Evolutionary conservation across 495 filamentous ascomycete genomes (phyloP), one percentile per base, ranked within the genome.

Genomic region (Xylaria longipes): DNA sequence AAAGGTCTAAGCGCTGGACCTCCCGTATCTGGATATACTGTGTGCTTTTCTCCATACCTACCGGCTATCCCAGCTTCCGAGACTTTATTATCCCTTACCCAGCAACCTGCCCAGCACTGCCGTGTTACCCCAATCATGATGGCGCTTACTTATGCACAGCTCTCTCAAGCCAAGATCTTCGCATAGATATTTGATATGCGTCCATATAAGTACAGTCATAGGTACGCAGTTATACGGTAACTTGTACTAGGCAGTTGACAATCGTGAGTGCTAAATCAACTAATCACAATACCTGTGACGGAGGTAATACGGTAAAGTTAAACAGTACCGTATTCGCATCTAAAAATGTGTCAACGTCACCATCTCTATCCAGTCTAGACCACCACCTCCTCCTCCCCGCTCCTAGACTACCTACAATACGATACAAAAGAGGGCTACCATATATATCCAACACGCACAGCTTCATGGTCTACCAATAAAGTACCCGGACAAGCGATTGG

Each of bases 1-100:
- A 41, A n/a, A n/a, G n/a, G n/a, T 58, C 20, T 7, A n/a, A 35
- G 15, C 56, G 29, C 29, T 31, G 29, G 52, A 56, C 29, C 25
- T 58, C 56, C 56, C 56, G 56, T 31, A 58, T 58, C n/a, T 20
- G 29, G 15, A 46, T 64, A 27, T 27, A 64, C 12, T 17, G 8
- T 1, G 12, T 1, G 3, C 8, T 48, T 33, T 25, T 50, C 9
- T 52, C 27, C 15, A 1, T 22, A 7, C 45, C 63, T 22, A 7
- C 45, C 63, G 63, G 63, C 29, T 46, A 52, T 37, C 17, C 41
- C 31, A 66, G 25, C 45, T 52, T 66, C 63, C 63, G 45, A 66
- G 3, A 15, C 31, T 17, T 35, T 27, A 15, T 35, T n/a, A 48
- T 43, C 12, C 41, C 22, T 31, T n/a, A 22, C 8, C 15, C 17